Conservation (phyloP, 225 moss, liverwort and hornwort species). For the Bryoerythrophyllum caledonicum region DNA sequence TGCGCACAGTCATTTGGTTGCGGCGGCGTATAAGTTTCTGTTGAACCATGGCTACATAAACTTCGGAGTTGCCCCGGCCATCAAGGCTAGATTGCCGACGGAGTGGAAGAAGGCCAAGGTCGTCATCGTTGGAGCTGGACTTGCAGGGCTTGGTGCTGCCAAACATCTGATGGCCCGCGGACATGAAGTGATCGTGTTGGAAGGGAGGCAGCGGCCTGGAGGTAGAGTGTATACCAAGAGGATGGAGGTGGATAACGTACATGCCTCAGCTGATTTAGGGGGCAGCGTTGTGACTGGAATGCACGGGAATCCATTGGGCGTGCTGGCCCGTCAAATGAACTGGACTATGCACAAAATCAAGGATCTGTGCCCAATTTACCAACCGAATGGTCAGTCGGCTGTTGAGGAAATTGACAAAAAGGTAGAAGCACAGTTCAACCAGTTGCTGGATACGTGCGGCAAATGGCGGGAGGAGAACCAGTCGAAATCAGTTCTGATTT, state of each 20-base stretch:
- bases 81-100: slow-evolving; percentile 73
- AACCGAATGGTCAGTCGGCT: slow-evolving; percentile 80
- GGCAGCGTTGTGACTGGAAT: slow-evolving; percentile 99
- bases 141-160: slow-evolving; percentile 93
- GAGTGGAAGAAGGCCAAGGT: slow-evolving; percentile 81
- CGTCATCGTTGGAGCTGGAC: slow-evolving; percentile 89
- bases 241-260: slow-evolving; percentile 86
- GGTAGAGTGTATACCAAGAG: slow-evolving; percentile 97
- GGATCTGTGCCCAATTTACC: slow-evolving; percentile 89
- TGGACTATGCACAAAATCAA: slow-evolving; percentile 89
- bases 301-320: slow-evolving; percentile 95
- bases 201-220: slow-evolving; percentile 96
- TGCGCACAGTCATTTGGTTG: slow-evolving; percentile 70
- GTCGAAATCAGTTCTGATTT: slow-evolving; percentile 65
- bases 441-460: slow-evolving; percentile 86
- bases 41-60: slow-evolving; percentile 87
- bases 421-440: slow-evolving; percentile 94
- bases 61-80: slow-evolving; percentile 81
- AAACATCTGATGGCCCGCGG: slow-evolving; percentile 89
- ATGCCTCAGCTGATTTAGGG: slow-evolving; percentile 95
- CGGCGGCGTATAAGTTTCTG: slow-evolving; percentile 82
- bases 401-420: slow-evolving; percentile 74
- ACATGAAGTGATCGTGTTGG: slow-evolving; percentile 88
- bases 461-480: slow-evolving; percentile 94
- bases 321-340: slow-evolving; percentile 94